Conservation (phyloP, 345 rosid species). For the Sonneratia caseolaris region DNA sequence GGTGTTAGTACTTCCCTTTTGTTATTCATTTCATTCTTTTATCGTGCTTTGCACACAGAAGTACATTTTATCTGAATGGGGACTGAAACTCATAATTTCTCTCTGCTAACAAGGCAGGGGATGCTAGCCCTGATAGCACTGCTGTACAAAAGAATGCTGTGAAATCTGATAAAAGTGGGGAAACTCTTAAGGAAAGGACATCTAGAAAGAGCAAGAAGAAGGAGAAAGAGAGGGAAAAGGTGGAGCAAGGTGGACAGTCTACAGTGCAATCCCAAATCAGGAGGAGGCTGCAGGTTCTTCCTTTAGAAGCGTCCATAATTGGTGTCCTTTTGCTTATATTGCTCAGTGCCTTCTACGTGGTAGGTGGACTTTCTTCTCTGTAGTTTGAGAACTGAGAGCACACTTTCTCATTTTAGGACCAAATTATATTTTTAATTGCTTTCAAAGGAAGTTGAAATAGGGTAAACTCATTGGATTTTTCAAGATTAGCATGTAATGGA, state of each 20-base stretch:
- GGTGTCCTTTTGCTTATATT: constrained; percentile 74
- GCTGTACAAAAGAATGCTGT: constrained; percentile 13
- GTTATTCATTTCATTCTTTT: not conserved
- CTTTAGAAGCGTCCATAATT: constrained; percentile 67
- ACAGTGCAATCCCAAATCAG: constrained; percentile 34
- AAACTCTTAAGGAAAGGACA: constrained; percentile 11
- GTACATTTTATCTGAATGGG: not conserved
- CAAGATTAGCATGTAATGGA: too few species aligned
- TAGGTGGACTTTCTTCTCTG: constrained; percentile 24
- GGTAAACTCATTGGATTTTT: too few species aligned
- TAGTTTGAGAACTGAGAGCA: not conserved
- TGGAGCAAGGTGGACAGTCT: constrained; percentile 33
- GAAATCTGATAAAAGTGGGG: constrained; percentile 15
- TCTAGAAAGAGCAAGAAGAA: constrained; percentile 23
- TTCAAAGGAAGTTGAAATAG: too few species aligned
- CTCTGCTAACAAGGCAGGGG: constrained; percentile 55
- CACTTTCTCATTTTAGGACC: not conserved
- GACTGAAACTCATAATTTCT: constrained; percentile 12
- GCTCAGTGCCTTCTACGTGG: constrained; percentile 97
- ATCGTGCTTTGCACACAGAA: not conserved
- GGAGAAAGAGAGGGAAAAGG: constrained; percentile 37
- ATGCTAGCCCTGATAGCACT: constrained; percentile 27
- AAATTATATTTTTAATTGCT: too few species aligned
- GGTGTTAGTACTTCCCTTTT: constrained; percentile 36
- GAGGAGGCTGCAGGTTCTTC: constrained; percentile 66